Evolutionary conservation across 2,329 filamentous ascomycete genomes (phyloP).

Genomic region (Colletotrichum musae): DNA sequence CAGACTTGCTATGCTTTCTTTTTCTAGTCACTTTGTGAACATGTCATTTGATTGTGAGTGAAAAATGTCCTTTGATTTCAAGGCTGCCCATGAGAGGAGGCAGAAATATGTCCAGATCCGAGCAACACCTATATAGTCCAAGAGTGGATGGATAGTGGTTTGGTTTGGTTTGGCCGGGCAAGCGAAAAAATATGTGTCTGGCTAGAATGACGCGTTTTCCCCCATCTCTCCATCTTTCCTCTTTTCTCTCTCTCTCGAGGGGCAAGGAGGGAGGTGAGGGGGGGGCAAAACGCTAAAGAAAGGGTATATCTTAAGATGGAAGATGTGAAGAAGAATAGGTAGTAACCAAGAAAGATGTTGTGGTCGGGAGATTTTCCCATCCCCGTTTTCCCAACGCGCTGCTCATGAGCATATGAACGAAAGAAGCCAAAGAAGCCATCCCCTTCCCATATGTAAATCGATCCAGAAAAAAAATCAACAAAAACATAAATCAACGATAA

Average conservation of each 20-base stretch:
- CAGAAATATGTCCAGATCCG: conserved; percentile 5
- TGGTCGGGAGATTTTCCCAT: background rate
- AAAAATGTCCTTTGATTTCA: background rate
- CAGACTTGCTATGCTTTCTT: background rate
- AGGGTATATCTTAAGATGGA: conserved; percentile 37
- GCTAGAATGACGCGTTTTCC: conserved; percentile 17
- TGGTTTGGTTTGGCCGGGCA: background rate
- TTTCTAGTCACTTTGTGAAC: background rate
- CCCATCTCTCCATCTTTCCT: no score
- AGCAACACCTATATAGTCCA: conserved; percentile 6
- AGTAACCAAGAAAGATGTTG: background rate
- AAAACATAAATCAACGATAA: no score
- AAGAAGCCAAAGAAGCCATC: no score
- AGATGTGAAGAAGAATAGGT: conserved; percentile 1
- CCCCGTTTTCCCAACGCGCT: background rate
- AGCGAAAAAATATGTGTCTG: background rate
- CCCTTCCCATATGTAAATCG: no score
- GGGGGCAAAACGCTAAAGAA: conserved; percentile 24
- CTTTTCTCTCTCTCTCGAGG: no score
- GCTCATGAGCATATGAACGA: no score
- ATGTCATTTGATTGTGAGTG: no score
- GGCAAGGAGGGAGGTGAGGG: no score
- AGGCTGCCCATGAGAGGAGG: background rate
- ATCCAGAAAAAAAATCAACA: no score
- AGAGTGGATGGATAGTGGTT: background rate